Evolutionary conservation across 1,139 yeast genomes (phyloP).

Genomic region (Oligophagozyma castellii): DNA sequence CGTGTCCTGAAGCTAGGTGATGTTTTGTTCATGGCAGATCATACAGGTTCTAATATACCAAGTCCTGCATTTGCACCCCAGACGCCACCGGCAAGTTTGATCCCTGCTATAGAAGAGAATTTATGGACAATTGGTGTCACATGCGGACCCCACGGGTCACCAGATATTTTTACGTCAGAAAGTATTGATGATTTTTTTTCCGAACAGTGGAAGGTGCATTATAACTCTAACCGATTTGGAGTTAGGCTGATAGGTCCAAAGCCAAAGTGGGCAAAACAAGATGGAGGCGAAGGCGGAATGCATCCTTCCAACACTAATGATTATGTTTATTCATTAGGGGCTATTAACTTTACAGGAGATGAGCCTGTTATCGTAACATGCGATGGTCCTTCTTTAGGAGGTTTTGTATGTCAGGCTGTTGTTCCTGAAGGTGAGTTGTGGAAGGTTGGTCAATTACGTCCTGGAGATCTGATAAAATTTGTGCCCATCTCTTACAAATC

Average conservation of each 20-base stretch:
- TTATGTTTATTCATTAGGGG: slow-evolving; percentile 91
- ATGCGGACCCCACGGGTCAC: slow-evolving; percentile 96
- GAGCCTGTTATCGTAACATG: slow-evolving; percentile 94
- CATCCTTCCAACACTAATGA: slow-evolving; percentile 98
- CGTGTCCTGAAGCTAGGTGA: slow-evolving; percentile 86
- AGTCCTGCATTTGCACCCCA: slow-evolving; percentile 54
- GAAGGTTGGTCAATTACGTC: slow-evolving; percentile 96
- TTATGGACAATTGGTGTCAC: slow-evolving; percentile 88
- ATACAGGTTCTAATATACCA: slow-evolving; percentile 51
- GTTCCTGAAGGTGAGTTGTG: slow-evolving; percentile 94
- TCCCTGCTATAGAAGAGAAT: slow-evolving; percentile 38
- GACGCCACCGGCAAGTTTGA: slow-evolving; percentile 39
- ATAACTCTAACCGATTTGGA: slow-evolving; percentile 93
- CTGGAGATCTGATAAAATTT: slow-evolving; percentile 77
- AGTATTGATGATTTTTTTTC: slow-evolving; percentile 61
- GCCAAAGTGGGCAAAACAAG: slow-evolving; percentile 92
- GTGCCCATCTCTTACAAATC: slow-evolving; percentile 57
- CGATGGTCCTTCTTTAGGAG: slow-evolving; percentile 96
- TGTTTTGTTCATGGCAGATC: slow-evolving; percentile 61
- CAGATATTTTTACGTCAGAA: slow-evolving; percentile 79
- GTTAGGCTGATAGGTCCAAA: slow-evolving; percentile 90
- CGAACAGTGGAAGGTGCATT: slow-evolving; percentile 85
- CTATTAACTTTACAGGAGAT: slow-evolving; percentile 94
- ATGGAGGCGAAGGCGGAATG: slow-evolving; percentile 96
- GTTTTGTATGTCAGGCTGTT: slow-evolving; percentile 93